A percentile compares a stretch with the other conserved stretches of the same genome.
Evolutionary conservation across 176 grass and related monocot species (phyloP).

Genomic region (Otatea glauca): DNA sequence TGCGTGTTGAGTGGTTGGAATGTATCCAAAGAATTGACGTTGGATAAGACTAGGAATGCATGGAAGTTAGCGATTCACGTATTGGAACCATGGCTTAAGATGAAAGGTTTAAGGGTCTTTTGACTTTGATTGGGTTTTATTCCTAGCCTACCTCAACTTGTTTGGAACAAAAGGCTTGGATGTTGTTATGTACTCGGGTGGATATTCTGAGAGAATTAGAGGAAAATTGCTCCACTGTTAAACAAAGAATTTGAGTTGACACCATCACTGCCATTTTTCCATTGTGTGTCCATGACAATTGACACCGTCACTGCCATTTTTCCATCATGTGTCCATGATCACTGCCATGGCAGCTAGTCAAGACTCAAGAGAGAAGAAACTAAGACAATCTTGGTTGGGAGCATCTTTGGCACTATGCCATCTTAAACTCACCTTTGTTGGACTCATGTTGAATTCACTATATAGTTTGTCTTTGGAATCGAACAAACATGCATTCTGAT

Average conservation of each 20-base stretch:
- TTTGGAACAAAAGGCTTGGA: too few relatives aligned
- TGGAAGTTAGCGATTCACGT: too few relatives aligned
- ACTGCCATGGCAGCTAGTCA: neutral
- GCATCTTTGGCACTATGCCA: neutral
- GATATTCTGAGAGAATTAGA: conserved; percentile 5
- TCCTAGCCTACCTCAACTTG: too few relatives aligned
- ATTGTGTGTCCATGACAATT: neutral
- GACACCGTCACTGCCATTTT: neutral
- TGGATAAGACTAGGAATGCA: too few relatives aligned
- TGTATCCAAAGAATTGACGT: too few relatives aligned
- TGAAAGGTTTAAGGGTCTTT: too few relatives aligned
- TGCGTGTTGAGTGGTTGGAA: too few relatives aligned
- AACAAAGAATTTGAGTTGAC: conserved; percentile 1
- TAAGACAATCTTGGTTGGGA: neutral
- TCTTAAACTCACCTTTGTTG: neutral
- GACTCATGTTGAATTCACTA: neutral
- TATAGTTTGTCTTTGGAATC: neutral
- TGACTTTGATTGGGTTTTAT: too few relatives aligned
- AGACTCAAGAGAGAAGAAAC: neutral
- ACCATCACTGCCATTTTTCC: neutral
- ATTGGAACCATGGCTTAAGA: too few relatives aligned
- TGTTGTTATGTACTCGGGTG: too few relatives aligned
- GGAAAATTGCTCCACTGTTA: neutral
- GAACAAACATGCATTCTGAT: neutral
- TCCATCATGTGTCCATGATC: neutral